These are phyloP conservation scores for Pleurozium schreberi DNA, from an alignment of 225 moss, liverwort and hornwort species.

Conservation along the genomic window DNA sequence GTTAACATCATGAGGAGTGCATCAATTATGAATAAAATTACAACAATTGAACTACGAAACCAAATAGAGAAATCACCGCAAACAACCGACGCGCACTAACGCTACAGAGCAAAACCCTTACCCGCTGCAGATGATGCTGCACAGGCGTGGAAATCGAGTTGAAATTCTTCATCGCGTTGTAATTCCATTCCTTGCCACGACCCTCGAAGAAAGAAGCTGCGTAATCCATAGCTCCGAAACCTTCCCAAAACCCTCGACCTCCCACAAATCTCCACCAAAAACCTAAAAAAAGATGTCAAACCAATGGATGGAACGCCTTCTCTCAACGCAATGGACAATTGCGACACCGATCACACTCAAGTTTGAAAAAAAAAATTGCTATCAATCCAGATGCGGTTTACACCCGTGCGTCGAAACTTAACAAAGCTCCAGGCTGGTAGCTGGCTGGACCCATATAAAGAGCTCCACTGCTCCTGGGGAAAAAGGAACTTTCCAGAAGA, in stretches of 20 bases:
- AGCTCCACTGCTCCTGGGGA: not conserved
- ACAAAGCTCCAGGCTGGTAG: not conserved
- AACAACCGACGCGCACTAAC: not conserved
- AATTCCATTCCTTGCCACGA: slow-evolving; percentile 50
- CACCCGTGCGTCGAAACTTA: not conserved
- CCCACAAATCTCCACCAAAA: not conserved
- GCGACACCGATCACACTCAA: not conserved
- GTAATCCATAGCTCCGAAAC: slow-evolving; percentile 48
- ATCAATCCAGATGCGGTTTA: not conserved
- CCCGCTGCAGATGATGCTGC: slow-evolving; percentile 72
- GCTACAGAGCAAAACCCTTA: not conserved
- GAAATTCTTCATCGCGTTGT: slow-evolving; percentile 58
- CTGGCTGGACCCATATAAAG: not conserved
- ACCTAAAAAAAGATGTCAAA: not conserved
- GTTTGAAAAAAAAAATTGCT: not conserved
- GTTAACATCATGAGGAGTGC: not conserved
- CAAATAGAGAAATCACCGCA: not conserved
- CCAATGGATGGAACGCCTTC: not conserved
- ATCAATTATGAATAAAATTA: not conserved
- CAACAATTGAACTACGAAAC: not conserved
- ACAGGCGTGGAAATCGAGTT: slow-evolving; percentile 51
- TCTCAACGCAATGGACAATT: not conserved
- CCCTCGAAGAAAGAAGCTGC: slow-evolving; percentile 68
- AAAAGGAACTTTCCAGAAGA: slow-evolving; percentile 5
- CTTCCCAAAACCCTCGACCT: not conserved